Conservation (phyloP, 2,329 filamentous ascomycete species). For the Fusarium acutatum region DNA sequence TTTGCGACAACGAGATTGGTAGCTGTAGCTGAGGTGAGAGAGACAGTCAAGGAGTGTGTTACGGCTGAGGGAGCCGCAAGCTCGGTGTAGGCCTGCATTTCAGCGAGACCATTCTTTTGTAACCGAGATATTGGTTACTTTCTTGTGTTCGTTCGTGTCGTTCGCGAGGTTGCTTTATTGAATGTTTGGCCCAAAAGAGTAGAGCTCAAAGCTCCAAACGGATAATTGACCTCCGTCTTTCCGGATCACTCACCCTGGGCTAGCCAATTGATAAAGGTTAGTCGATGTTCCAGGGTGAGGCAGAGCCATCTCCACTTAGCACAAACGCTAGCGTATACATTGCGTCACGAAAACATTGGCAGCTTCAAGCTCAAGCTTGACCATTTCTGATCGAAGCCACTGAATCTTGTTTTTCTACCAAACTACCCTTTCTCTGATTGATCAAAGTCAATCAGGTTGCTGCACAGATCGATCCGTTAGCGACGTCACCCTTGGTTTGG, state of each 20-base stretch:
- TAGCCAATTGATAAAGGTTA: not conserved
- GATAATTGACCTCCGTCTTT: slow-evolving; percentile 23
- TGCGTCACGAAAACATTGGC: slow-evolving; percentile 37
- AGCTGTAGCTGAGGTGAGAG: slow-evolving; percentile 78
- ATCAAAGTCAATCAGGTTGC: slow-evolving; percentile 3
- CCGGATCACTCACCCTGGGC: not conserved
- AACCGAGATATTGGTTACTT: slow-evolving; percentile 29
- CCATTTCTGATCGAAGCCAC: slow-evolving; percentile 4
- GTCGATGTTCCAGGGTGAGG: not conserved
- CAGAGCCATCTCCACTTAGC: slow-evolving; percentile 15
- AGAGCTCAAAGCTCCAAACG: slow-evolving; percentile 27
- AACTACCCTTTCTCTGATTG: slow-evolving; percentile 20
- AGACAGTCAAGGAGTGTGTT: slow-evolving; percentile 82
- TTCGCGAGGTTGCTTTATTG: slow-evolving; percentile 28
- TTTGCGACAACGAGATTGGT: slow-evolving; percentile 92
- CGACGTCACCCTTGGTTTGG: slow-evolving; percentile 23
- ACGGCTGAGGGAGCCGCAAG: slow-evolving; percentile 93
- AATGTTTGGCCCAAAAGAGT: slow-evolving; percentile 31
- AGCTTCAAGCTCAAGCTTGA: slow-evolving; percentile 28
- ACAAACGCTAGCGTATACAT: slow-evolving; percentile 29
- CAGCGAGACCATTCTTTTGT: slow-evolving; percentile 48
- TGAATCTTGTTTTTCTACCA: slow-evolving; percentile 25
- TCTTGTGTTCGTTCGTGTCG: not conserved
- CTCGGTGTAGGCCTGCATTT: slow-evolving; percentile 98
- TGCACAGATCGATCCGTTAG: slow-evolving; percentile 4